Base-by-base conservation (phyloP, 176 grass and related monocot species). In the Ampelocalamus luodianensis region DNA sequence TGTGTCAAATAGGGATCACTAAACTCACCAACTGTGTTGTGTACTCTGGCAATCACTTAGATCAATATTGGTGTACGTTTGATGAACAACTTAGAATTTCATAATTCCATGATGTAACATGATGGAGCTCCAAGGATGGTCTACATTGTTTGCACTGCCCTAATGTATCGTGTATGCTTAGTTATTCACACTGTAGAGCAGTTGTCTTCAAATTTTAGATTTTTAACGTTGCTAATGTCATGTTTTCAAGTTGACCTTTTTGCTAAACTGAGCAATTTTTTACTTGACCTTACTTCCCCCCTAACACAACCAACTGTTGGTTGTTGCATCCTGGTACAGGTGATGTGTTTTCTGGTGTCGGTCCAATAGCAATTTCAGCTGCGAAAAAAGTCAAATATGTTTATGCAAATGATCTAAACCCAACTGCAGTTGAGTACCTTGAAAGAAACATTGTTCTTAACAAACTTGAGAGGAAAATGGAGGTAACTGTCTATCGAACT, bases 331-430 rank as follows among this genome's bases (percentile, higher is more conserved):
- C 49, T 76, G 59, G 64, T 83, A 82, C 73, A 97, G 95, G 95
- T 82, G 95, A 97, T 78, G 85, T 97, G 61, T 97, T 97, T 54
- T 89, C 75, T 88, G 92, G 95, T 83, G 95, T 97, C 32, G 95
- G 95, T 60, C 95, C 95, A 7, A 79, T 97, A 86, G 81, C 95
- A 66, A 91, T 97, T 88, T 94, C 71, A 81, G 90, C 95, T 63
- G 92, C 89, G 42, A 97, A 76, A 81, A 97, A 91, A 77, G 95
- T 95, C 60, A 90, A 83, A 78, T 86, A 93, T 90, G 92, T 97
- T 13, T 97, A 94, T 88, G 95, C 95, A 79, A 97, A 97, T 91
- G 95, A 97, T 58, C 73, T 97, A 82, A 97, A 97, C 74, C 95
- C 92, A 77, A 84, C 51, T 88, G 92, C 95, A 23, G 90, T 95